A percentile compares a stretch with the other conserved stretches of the same genome.
phyloP scores from a whole-genome alignment of 495 filamentous ascomycete species.

The Penicillium herquei region DNA sequence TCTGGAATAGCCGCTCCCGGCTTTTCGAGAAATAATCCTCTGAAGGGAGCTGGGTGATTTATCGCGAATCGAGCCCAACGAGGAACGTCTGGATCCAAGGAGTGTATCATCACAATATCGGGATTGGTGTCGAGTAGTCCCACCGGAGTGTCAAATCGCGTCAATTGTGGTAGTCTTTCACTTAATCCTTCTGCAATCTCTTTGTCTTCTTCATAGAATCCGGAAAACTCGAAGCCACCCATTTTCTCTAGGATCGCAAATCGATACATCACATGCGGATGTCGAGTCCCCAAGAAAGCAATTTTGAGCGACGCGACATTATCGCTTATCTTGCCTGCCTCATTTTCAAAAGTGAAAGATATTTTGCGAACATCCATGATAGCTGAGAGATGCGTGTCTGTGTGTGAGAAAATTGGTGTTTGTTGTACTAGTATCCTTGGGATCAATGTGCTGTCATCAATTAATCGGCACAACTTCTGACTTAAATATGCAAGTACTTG shows the following conservation, averaged over 20 bases:
- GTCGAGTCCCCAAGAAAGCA: slow-evolving; percentile 13
- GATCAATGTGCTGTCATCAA: background rate
- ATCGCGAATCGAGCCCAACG: slow-evolving; percentile 18
- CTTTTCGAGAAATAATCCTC: slow-evolving; percentile 13
- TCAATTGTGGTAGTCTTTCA: slow-evolving; percentile 11
- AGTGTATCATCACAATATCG: slow-evolving; percentile 18
- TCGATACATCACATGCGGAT: slow-evolving; percentile 19
- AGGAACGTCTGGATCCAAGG: slow-evolving; percentile 16
- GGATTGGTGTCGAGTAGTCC: slow-evolving; percentile 14
- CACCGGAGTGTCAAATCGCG: slow-evolving; percentile 7
- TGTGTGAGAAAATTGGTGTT: too few species aligned
- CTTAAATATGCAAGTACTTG: background rate
- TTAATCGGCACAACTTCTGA: too few species aligned
- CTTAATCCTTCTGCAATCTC: slow-evolving; percentile 9
- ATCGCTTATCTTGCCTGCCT: background rate
- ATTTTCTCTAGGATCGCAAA: slow-evolving; percentile 17
- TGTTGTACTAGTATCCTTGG: too few species aligned
- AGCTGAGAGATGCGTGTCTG: background rate
- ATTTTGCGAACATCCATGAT: slow-evolving; percentile 14
- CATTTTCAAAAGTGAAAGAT: slow-evolving; percentile 12
- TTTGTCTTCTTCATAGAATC: slow-evolving; percentile 14
- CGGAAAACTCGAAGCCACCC: slow-evolving; percentile 16
- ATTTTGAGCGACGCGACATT: slow-evolving; percentile 12
- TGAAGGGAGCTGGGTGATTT: slow-evolving; percentile 12
- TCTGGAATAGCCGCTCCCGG: background rate